A percentile compares a stretch with the other conserved stretches of the same genome.
Evolutionary conservation across 176 grass and related monocot genomes (phyloP).

Genomic region (Phyllostachys edulis): DNA sequence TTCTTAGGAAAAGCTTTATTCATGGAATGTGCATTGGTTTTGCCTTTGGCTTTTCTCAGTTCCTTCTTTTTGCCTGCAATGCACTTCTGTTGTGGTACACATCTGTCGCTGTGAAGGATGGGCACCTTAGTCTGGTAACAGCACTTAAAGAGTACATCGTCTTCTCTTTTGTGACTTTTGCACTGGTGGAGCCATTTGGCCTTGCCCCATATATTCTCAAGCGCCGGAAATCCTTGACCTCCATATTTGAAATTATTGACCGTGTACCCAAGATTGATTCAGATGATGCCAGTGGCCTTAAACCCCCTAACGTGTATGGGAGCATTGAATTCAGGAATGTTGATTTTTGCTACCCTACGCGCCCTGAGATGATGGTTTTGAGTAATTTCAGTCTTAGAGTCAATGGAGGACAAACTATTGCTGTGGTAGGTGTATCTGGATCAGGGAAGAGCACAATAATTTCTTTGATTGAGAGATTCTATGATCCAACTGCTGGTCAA

Average conservation of each 20-base stretch:
- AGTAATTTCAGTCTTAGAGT: constrained; percentile 94
- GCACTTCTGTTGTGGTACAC: constrained; percentile 94
- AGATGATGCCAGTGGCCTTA: constrained; percentile 85
- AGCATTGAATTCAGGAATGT: constrained; percentile 90
- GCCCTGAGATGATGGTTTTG: constrained; percentile 77
- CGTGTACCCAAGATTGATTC: constrained; percentile 87
- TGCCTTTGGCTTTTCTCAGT: constrained; percentile 93
- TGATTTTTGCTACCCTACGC: constrained; percentile 87
- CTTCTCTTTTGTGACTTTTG: constrained; percentile 89
- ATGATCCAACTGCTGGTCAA: constrained; percentile 82
- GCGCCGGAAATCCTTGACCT: constrained; percentile 68
- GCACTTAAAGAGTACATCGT: constrained; percentile 98
- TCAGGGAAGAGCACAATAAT: constrained; percentile 95
- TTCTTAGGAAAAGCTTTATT: constrained; percentile 81
- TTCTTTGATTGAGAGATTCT: constrained; percentile 94
- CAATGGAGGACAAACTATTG: constrained; percentile 89
- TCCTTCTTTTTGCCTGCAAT: constrained; percentile 97
- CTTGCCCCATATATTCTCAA: constrained; percentile 98
- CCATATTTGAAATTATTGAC: constrained; percentile 91
- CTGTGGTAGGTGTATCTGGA: constrained; percentile 90
- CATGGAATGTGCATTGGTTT: constrained; percentile 90
- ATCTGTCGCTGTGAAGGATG: constrained; percentile 59
- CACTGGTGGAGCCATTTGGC: constrained; percentile 93
- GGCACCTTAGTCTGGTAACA: constrained; percentile 61
- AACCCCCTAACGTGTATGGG: constrained; percentile 93